Conservation (phyloP, 148 eudicot genomes). For the Selenicereus undatus region DNA sequence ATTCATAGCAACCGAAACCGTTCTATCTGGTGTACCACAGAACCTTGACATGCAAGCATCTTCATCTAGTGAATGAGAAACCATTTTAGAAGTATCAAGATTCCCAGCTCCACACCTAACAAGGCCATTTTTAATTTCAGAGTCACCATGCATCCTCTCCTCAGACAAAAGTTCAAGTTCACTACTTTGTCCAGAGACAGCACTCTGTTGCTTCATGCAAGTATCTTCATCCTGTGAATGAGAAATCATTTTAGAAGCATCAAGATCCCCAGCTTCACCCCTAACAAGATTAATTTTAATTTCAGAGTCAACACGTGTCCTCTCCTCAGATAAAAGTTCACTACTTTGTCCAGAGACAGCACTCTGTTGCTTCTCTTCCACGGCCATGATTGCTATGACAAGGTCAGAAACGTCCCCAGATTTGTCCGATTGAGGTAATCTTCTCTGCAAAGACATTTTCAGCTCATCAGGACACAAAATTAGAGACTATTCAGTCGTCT, state of each 20-base stretch:
- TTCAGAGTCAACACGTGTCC: constrained; percentile 10
- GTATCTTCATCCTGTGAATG: constrained; percentile 15
- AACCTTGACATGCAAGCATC: constrained; percentile 14
- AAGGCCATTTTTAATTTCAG: background rate
- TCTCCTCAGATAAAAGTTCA: constrained; percentile 23
- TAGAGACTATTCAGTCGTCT: background rate
- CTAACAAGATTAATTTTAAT: background rate
- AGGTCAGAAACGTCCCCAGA: constrained; percentile 4
- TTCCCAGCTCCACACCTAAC: constrained; percentile 6
- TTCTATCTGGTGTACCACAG: constrained; percentile 16
- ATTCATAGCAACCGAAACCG: constrained; percentile 11
- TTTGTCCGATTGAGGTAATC: background rate
- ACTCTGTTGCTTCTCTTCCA: constrained; percentile 23
- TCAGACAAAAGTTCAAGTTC: constrained; percentile 19
- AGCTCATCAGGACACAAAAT: background rate
- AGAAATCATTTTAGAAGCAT: constrained; percentile 16
- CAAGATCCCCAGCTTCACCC: constrained; percentile 17
- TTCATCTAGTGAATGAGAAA: constrained; percentile 19
- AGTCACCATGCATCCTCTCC: constrained; percentile 10
- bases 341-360: constrained; percentile 9
- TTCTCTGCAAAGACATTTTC: background rate
- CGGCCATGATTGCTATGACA: constrained; percentile 20
- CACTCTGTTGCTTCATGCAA: constrained; percentile 12
- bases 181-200: constrained; percentile 4
- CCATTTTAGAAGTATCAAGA: constrained; percentile 13